These are phyloP conservation scores for Arabidopsis hybrid DNA, from an alignment of 441 rosid genomes.

Conservation along the genomic window DNA sequence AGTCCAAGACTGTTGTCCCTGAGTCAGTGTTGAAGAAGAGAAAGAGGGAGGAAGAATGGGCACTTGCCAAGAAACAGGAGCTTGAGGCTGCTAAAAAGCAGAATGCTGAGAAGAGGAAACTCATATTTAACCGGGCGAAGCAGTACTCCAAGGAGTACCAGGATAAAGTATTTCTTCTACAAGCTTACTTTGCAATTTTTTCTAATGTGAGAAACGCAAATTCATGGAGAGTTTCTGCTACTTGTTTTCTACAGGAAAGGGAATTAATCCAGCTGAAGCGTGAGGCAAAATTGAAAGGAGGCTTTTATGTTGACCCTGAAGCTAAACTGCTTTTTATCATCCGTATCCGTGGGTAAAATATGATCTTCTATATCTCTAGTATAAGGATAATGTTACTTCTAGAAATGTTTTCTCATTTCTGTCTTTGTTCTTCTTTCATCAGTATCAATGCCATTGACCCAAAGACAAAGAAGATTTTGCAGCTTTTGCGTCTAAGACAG, in stretches of 20 bases:
- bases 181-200: neutral
- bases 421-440: neutral
- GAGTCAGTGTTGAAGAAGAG: slow-evolving; percentile 38
- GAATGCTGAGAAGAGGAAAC: slow-evolving; percentile 55
- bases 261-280: slow-evolving; percentile 68
- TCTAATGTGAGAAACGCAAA: neutral
- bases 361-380: neutral
- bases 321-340: slow-evolving; percentile 68
- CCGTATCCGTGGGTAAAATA: slow-evolving; percentile 71
- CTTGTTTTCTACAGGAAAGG: slow-evolving; percentile 46
- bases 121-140: slow-evolving; percentile 63
- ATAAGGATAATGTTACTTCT: neutral
- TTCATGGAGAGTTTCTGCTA: neutral
- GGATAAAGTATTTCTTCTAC: slow-evolving; percentile 45
- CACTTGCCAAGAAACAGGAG: slow-evolving; percentile 56
- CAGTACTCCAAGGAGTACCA: slow-evolving; percentile 62
- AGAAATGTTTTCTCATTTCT: neutral
- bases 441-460: slow-evolving; percentile 41
- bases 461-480: slow-evolving; percentile 33
- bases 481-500: slow-evolving; percentile 39
- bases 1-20: slow-evolving; percentile 34
- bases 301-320: slow-evolving; percentile 81
- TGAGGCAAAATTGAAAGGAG: slow-evolving; percentile 81
- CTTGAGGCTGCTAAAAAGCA: slow-evolving; percentile 53
- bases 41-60: slow-evolving; percentile 64